Conservation (phyloP, 129 eudicot genomes). For the Dittrichia graveolens region DNA sequence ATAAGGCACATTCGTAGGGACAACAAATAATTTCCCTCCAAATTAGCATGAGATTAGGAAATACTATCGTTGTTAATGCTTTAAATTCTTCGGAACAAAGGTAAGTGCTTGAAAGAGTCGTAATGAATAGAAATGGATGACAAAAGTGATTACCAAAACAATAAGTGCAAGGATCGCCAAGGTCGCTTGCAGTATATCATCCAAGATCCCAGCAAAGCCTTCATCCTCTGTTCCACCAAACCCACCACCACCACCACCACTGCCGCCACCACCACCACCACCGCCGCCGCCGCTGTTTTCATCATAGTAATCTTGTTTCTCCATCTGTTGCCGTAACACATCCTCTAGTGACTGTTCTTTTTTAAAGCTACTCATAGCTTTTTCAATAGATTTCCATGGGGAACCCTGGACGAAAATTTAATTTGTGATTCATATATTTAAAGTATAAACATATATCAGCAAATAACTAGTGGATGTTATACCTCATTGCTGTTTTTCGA, state of each 20-base stretch:
- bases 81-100: background rate
- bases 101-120: background rate
- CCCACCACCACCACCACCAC: conserved; percentile 45
- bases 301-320: conserved; percentile 66
- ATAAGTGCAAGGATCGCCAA: conserved; percentile 58
- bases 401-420: conserved; percentile 44
- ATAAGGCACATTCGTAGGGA: background rate
- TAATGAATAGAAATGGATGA: background rate
- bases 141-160: conserved; percentile 50
- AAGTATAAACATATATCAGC: background rate
- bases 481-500: conserved; percentile 56
- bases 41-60: background rate
- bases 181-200: conserved; percentile 63
- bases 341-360: conserved; percentile 72
- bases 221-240: conserved; percentile 64
- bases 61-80: background rate
- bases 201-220: conserved; percentile 48
- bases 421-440: background rate
- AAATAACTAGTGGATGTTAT: conserved; percentile 21
- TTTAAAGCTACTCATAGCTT: conserved; percentile 59
- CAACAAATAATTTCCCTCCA: background rate
- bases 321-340: conserved; percentile 64
- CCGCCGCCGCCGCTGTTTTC: conserved; percentile 43
- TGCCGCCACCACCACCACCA: conserved; percentile 49
- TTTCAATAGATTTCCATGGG: conserved; percentile 78